phyloP scores from a whole-genome alignment of 2,329 filamentous ascomycete genomes.

The Cladosporium oxysporum region DNA sequence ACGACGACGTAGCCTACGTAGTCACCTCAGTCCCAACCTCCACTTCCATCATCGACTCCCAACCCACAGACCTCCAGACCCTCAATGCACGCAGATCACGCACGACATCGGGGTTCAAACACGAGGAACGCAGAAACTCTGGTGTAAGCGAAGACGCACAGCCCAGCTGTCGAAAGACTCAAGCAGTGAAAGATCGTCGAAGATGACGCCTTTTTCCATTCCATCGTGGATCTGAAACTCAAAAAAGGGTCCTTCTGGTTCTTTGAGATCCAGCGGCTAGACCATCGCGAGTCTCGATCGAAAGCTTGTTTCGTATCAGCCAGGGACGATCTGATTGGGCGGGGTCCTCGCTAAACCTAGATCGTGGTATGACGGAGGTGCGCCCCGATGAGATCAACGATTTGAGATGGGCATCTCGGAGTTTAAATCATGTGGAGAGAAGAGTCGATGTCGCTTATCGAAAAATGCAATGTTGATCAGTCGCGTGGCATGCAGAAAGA shows the following conservation, averaged over 20 bases:
- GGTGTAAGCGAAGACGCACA: neutral
- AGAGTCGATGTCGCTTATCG: too few species aligned
- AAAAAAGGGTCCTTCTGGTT: neutral
- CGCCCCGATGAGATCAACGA: conserved; percentile 1
- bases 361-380: neutral
- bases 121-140: neutral
- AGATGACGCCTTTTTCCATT: neutral
- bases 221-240: neutral
- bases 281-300: conserved; percentile 10
- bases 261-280: neutral
- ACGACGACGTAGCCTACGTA: neutral
- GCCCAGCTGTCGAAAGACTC: neutral
- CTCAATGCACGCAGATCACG: conserved; percentile 2
- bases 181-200: neutral
- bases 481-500: too few species aligned
- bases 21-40: neutral
- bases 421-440: neutral
- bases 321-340: neutral
- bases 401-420: neutral
- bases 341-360: neutral
- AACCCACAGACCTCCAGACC: neutral
- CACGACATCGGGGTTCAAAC: neutral
- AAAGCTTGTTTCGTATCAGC: neutral
- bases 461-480: too few species aligned
- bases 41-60: neutral